A percentile compares a stretch with the other conserved stretches of the same genome.
phyloP scores from a whole-genome alignment of 148 eudicot genomes.

The Vaccinium vitisidaea region DNA sequence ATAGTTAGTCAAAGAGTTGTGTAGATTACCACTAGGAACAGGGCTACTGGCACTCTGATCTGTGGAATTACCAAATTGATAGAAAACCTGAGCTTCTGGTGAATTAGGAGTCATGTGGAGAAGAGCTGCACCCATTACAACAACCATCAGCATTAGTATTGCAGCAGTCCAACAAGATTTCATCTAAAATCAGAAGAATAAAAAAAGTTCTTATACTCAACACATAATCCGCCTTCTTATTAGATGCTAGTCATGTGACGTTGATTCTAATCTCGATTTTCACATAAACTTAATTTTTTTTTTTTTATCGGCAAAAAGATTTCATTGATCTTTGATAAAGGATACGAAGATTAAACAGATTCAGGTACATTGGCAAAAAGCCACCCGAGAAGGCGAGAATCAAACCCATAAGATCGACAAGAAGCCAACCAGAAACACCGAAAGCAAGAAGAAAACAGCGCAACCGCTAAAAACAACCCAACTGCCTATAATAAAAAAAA shows the following conservation, averaged over 20 bases:
- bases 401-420: too few species aligned
- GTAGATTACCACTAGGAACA: slow-evolving; percentile 24
- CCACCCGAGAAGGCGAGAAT: too few species aligned
- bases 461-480: too few species aligned
- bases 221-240: neutral
- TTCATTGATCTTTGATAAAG: too few species aligned
- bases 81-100: slow-evolving; percentile 51
- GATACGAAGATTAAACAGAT: too few species aligned
- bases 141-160: neutral
- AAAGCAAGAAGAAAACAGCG: too few species aligned
- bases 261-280: neutral
- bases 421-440: too few species aligned
- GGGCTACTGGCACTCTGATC: slow-evolving; percentile 25
- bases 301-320: too few species aligned
- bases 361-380: too few species aligned
- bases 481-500: too few species aligned
- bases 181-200: too few species aligned
- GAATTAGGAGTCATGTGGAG: slow-evolving; percentile 56
- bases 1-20: neutral
- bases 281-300: too few species aligned
- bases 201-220: neutral
- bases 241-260: neutral
- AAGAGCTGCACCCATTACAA: slow-evolving; percentile 34
- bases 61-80: slow-evolving; percentile 31
- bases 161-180: neutral